Percentiles rank a stretch among this genome's conserved stretches.
Conservation (phyloP, 2,329 filamentous ascomycete species). For the Ceratocystis destructans region DNA sequence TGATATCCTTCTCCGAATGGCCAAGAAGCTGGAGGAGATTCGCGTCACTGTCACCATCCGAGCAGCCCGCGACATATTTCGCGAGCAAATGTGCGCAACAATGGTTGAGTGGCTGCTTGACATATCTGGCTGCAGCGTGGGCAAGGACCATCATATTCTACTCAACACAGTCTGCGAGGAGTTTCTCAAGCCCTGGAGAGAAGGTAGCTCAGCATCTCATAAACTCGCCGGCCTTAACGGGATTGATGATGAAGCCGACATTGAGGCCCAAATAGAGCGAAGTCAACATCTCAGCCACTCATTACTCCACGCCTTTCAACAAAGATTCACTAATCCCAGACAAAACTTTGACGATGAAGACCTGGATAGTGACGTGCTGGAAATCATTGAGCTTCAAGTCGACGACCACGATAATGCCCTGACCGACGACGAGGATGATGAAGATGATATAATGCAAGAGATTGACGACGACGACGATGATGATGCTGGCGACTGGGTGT, state of each 20-base stretch:
- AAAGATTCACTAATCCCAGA: slow-evolving; percentile 15
- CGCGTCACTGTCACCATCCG: slow-evolving; percentile 91
- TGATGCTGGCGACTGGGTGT: slow-evolving; percentile 38
- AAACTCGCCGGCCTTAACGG: slow-evolving; percentile 62
- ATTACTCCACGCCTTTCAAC: slow-evolving; percentile 25
- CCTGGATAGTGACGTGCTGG: slow-evolving; percentile 34
- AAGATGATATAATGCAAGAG: slow-evolving; percentile 14
- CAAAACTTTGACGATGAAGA: slow-evolving; percentile 30
- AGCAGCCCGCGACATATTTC: slow-evolving; percentile 84
- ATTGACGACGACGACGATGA: slow-evolving; percentile 41
- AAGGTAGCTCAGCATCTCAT: slow-evolving; percentile 72
- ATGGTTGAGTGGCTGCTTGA: slow-evolving; percentile 94
- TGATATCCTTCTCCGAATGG: slow-evolving; percentile 58
- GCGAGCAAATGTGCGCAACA: slow-evolving; percentile 96
- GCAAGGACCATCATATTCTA: slow-evolving; percentile 63
- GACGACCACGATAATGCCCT: slow-evolving; percentile 23
- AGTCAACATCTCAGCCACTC: slow-evolving; percentile 28
- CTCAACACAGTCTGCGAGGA: slow-evolving; percentile 80
- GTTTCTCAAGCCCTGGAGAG: slow-evolving; percentile 72
- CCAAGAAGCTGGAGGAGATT: slow-evolving; percentile 82
- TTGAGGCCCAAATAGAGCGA: slow-evolving; percentile 36
- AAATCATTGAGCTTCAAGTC: slow-evolving; percentile 26
- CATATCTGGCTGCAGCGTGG: slow-evolving; percentile 78
- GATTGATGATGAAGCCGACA: slow-evolving; percentile 64
- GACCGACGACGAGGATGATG: slow-evolving; percentile 7